Base-by-base conservation (phyloP, 345 rosid genomes). In the Melastoma malabathricum region DNA sequence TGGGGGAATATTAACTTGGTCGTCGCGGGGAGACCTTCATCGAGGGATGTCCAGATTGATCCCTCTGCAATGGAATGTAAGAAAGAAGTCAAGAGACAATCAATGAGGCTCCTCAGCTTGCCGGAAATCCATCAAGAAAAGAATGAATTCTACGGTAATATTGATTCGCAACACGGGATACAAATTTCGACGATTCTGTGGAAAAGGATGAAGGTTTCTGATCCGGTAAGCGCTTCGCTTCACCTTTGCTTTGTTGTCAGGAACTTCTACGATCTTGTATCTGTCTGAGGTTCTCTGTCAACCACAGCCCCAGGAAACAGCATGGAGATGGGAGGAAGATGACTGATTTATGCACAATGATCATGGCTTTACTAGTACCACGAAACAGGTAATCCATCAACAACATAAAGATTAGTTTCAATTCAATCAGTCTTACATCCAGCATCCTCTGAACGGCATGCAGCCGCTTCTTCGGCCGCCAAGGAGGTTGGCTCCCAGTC, bases 401-500 rank as follows among this genome's bases (percentile, higher is more conserved):
- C 39, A 10, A 14, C 22, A 8, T 34, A 18, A 13, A 8, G 18
- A 52, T 6, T 16, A 13, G 19, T 0, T 9, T 13, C 20, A 38
- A 15, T 34, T 22, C 12, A 27, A 16, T 60, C 43, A 13, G 48
- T 47, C 74, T 61, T 69, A 79, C 94, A 64, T 90, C 83, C 61
- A 86, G 18, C 41, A 72, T 73, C 59, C 62, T 86, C 76, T 86
- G 98, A 46, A 80, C 64, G 13, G 41, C 43, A 47, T 76, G 75
- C 10, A 73, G 63, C 27, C 89, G 75, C 71, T 80, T 90, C 81
- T 80, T 83, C 12, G 86, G 92, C 45, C 89, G 61, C 47, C 92
- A 69, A 4, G 73, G 59, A 12, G 94, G 94, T 50, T 68, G 55
- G 4, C 62, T 75, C 17, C 84, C 74, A 0, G 60, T 10, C 50